Percentiles rank a stretch among this genome's conserved stretches.
phyloP scores from a whole-genome alignment of 1,284 basidiomycete genomes.

The Flammula alnicola region DNA sequence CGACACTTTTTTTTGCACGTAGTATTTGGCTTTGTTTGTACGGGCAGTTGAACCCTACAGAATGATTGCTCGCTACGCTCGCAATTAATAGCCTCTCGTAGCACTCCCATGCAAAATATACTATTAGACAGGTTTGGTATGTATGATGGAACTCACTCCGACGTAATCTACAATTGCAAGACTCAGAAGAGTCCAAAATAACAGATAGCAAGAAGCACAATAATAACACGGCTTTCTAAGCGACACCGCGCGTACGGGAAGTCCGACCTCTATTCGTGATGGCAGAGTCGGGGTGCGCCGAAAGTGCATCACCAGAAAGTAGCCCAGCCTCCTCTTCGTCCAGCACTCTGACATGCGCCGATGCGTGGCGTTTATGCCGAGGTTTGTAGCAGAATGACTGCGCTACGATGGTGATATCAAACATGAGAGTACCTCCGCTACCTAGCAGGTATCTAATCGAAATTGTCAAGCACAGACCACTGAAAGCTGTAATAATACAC shows the following conservation, averaged over 20 bases:
- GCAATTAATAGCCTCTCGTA: no score
- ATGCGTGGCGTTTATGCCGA: conserved; percentile 35
- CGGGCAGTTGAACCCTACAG: no score
- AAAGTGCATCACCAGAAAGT: conserved; percentile 42
- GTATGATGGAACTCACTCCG: not conserved
- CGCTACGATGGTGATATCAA: conserved; percentile 83
- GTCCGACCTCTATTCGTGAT: conserved; percentile 32
- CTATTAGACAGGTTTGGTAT: no score
- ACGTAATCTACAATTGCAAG: conserved; percentile 14
- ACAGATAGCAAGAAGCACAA: not conserved
- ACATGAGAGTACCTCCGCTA: conserved; percentile 87
- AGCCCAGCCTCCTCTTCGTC: conserved; percentile 54
- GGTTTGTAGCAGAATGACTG: conserved; percentile 56
- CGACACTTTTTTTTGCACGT: no score
- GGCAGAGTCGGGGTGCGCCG: conserved; percentile 28
- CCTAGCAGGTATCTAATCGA: conserved; percentile 77
- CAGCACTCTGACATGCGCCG: conserved; percentile 29
- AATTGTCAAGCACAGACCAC: conserved; percentile 10
- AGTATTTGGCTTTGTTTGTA: no score
- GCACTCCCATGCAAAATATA: no score
- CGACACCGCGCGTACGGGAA: conserved; percentile 28
- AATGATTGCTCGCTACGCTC: no score
- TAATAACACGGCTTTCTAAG: not conserved
- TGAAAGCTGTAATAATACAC: conserved; percentile 33
- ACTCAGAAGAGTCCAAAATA: conserved; percentile 3